Base-by-base conservation (phyloP, 768 basidiomycete species). In the Podaxis sp. region DNA sequence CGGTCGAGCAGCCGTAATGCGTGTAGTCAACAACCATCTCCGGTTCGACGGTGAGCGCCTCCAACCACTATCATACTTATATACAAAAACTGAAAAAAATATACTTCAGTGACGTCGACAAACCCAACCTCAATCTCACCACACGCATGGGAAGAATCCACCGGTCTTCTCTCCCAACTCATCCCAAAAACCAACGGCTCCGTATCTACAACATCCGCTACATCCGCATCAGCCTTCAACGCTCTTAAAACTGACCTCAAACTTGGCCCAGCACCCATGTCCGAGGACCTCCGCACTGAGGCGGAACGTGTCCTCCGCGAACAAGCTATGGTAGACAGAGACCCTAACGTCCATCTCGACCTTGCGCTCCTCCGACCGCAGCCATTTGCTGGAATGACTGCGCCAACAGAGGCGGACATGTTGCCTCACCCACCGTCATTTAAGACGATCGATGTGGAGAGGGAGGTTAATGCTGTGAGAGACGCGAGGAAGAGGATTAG, bases 401-500 rank as follows among this genome's bases (percentile, higher is more conserved):
- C 86, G 11, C 94, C 94, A 0, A 78, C 84, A 13, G 82, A 89
- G 52, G 69, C 82, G 38, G 95, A 97, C 59, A 77, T 95, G 36
- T 84, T 86, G 1, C 96, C 96, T 3, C 85, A 88, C 66, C 95
- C 96, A 0, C 82, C 87, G 0, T 79, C 87, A 0, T 97, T 98
- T 77, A 90, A 89, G 69, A 87, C 88, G 0, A 76, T 90, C 3
- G 97, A 99, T 72, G 86, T 99, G 13, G 90, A 92, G 70, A 82
- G 96, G 42, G 97, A 99, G 74, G 93, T 98, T 2, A 90, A 89
- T 70, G 86, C 82, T 65, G 88, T 99, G 9, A 83, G 93, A 48
- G 97, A 99, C 75, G 89, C 90, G 38, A 80, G 95, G 67, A 98
- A 95, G 75, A 86, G 95, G 62, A 98, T 99, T 75, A 84, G 92